phyloP scores from a whole-genome alignment of 768 basidiomycete genomes.

The Epithele typhae region DNA sequence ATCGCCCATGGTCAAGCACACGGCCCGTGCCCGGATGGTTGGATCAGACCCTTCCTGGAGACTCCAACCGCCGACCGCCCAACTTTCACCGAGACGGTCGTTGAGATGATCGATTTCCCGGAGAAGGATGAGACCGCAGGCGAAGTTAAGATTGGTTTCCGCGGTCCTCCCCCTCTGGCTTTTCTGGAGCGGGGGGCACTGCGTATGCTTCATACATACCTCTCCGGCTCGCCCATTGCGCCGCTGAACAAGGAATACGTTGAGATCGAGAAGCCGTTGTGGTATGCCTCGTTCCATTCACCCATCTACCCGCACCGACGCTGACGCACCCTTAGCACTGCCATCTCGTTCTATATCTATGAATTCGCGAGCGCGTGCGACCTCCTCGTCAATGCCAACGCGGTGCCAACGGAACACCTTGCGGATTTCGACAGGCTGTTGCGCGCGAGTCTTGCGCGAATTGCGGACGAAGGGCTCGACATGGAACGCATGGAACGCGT shows the following conservation, averaged over 20 bases:
- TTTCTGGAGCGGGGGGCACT: conserved; percentile 77
- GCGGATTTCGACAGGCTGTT: conserved; percentile 64
- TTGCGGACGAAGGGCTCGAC: conserved; percentile 76
- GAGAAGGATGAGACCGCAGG: conserved; percentile 95
- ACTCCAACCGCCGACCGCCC: conserved; percentile 62
- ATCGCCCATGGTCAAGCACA: conserved; percentile 66
- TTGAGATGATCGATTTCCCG: conserved; percentile 81
- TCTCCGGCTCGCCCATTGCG: conserved; percentile 78
- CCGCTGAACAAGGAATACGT: conserved; percentile 87
- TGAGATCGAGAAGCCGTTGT: conserved; percentile 84
- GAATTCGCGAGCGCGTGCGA: too few species aligned
- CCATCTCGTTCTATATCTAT: too few species aligned
- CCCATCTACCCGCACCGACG: conserved; percentile 35
- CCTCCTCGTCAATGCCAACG: conserved; percentile 58
- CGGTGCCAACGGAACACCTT: conserved; percentile 77
- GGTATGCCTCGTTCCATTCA: conserved; percentile 41
- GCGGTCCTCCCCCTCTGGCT: conserved; percentile 69
- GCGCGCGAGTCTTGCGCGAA: conserved; percentile 58
- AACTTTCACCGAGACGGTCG: conserved; percentile 45
- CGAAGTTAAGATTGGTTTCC: conserved; percentile 70
- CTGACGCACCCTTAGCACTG: too few species aligned
- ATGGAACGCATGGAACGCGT: conserved; percentile 86
- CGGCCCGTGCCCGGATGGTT: conserved; percentile 68
- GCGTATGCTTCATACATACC: conserved; percentile 77
- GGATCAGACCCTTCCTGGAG: conserved; percentile 93